Conservation (phyloP, 139 green algal species). For the Chlorella sorokiniana region DNA sequence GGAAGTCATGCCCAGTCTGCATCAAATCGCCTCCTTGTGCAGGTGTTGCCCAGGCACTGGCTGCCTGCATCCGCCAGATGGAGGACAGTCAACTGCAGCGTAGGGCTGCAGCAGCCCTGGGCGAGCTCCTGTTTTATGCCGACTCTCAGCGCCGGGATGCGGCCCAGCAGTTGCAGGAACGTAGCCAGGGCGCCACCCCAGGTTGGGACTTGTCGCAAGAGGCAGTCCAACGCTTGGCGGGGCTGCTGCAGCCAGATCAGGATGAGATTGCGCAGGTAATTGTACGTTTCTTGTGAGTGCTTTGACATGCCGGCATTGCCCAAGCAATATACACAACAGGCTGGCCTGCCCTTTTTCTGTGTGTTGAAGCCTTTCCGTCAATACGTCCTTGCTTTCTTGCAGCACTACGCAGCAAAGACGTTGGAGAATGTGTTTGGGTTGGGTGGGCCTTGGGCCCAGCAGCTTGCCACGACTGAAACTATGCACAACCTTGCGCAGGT, state of each 20-base stretch:
- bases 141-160: slow-evolving; percentile 84
- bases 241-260: slow-evolving; percentile 68
- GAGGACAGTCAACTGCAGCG: slow-evolving; percentile 18
- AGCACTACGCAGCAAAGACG: slow-evolving; percentile 94
- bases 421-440: slow-evolving; percentile 92
- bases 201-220: slow-evolving; percentile 36
- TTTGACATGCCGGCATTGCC: neutral
- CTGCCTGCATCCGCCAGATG: slow-evolving; percentile 60
- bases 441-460: slow-evolving; percentile 73
- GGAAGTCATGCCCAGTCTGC: neutral
- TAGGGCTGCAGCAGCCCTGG: slow-evolving; percentile 35
- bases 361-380: neutral
- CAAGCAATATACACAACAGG: neutral
- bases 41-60: slow-evolving; percentile 76
- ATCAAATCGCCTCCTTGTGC: too few species aligned
- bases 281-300: neutral
- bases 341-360: neutral
- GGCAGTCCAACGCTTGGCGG: slow-evolving; percentile 41
- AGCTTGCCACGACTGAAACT: slow-evolving; percentile 63
- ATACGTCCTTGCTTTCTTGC: neutral
- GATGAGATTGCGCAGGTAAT: slow-evolving; percentile 23
- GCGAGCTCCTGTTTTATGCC: slow-evolving; percentile 96
- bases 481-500: slow-evolving; percentile 18
- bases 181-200: neutral
- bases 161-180: neutral